Base-by-base conservation (phyloP, 2,329 filamentous ascomycete species). In the Fusarium sp. region DNA sequence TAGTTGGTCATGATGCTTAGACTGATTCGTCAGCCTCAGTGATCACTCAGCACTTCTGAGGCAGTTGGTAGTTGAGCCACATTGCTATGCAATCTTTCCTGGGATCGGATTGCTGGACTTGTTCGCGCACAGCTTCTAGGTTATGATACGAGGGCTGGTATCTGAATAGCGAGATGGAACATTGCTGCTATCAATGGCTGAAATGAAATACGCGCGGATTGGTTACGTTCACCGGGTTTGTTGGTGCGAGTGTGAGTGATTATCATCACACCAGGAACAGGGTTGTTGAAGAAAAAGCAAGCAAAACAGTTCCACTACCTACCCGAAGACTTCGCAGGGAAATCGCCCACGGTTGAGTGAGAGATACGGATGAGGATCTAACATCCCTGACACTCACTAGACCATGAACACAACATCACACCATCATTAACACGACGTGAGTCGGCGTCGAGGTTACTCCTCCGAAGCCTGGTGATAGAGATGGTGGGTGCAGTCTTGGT, bases 261-360 rank as follows among this genome's bases (percentile, higher is more conserved):
- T 39, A 63, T 55, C 39, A 54, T 45, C 56, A 60, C 36, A 64
- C 55, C 44, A 63, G 58, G 70, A 51, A 58, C 67, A 74, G 63
- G 67, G 72, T 47, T 62, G 35, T 26, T 39, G 44, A 33, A 33
- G 41, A 47, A 66, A 69, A 69, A 65, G 59, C 68, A 75, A 72
- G 48, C 49, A 72, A 55, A 31, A 44, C 45, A 63, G 59, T 56
- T 68, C 62, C 66, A 71, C 61, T 42, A 39, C 36, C 12, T 49
- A 38, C 35, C 58, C 58, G 24, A 54, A 47, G 20, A 36, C 33
- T 55, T 69, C 42, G 38, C 52, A 41, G 52, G 59, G 56, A 54
- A 59, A 66, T 48, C 39, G 55, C 60, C 57, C 63, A 42, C 41
- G 33, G 33, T 59, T 57, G 56, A 48, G 39, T 36, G 49, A 45